These are phyloP conservation scores for Penicillium cinerascens DNA, from an alignment of 495 filamentous ascomycete genomes.

Conservation along the genomic window DNA sequence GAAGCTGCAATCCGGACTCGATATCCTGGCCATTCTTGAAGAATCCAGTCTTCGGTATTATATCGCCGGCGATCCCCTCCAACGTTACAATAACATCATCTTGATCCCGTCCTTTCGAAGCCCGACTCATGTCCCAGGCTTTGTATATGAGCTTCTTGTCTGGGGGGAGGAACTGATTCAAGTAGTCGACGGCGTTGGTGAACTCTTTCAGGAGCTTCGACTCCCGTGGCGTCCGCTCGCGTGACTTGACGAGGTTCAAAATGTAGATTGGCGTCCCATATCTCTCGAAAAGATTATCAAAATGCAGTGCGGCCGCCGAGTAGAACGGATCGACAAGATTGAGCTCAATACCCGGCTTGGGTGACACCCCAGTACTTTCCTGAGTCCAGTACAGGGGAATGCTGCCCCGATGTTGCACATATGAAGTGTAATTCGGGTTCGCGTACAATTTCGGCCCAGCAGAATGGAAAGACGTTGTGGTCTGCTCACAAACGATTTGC, in stretches of 20 bases:
- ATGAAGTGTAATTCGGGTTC: conserved; percentile 90
- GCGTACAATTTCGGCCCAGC: conserved; percentile 81
- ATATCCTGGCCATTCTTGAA: conserved; percentile 83
- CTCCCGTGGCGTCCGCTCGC: conserved; percentile 88
- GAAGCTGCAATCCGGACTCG: conserved; percentile 61
- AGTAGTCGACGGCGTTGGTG: conserved; percentile 81
- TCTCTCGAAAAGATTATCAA: conserved; percentile 90
- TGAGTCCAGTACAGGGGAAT: conserved; percentile 98
- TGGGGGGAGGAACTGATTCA: conserved; percentile 88
- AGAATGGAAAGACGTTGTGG: conserved; percentile 93
- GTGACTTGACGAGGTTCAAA: conserved; percentile 88
- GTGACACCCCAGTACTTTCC: conserved; percentile 90
- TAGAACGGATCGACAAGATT: conserved; percentile 96
- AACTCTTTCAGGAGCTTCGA: conserved; percentile 88
- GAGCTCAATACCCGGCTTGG: conserved; percentile 91
- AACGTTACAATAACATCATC: conserved; percentile 94
- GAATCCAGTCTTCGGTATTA: conserved; percentile 81
- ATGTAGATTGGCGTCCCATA: conserved; percentile 91
- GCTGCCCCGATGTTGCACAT: conserved; percentile 93
- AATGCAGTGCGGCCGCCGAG: conserved; percentile 91
- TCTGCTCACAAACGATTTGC: conserved; percentile 91
- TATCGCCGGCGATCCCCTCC: conserved; percentile 82
- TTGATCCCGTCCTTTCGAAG: conserved; percentile 90
- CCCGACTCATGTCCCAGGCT: conserved; percentile 97
- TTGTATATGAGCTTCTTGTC: conserved; percentile 86